These are phyloP conservation scores for Rhodofomes roseus DNA, from an alignment of 1,284 basidiomycete species.

Conservation along the genomic window DNA sequence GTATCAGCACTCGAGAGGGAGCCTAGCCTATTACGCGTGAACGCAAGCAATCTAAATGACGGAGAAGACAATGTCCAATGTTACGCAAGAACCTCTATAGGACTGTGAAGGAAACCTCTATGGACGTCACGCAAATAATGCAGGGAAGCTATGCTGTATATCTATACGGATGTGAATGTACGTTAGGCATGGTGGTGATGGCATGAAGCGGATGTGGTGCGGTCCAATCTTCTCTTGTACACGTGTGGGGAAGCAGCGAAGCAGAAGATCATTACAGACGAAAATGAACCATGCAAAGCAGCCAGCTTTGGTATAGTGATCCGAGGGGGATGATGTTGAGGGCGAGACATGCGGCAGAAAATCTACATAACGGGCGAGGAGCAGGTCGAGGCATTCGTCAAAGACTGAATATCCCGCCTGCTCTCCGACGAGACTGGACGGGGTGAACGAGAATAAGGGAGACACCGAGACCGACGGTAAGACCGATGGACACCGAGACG, in stretches of 20 bases:
- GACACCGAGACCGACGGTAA: constrained; percentile 72
- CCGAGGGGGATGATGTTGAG: neutral
- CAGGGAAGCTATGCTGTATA: neutral
- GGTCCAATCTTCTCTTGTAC: neutral
- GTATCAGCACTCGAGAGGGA: neutral
- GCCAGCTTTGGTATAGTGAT: neutral
- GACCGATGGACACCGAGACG: constrained; percentile 58
- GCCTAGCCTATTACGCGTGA: neutral
- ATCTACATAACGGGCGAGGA: neutral
- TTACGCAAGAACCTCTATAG: constrained; percentile 3
- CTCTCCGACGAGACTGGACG: constrained; percentile 51
- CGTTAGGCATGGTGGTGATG: neutral
- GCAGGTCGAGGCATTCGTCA: constrained; percentile 21
- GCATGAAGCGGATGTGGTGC: neutral
- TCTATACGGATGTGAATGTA: neutral
- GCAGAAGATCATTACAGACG: neutral
- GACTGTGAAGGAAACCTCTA: neutral
- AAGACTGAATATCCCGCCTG: constrained; percentile 57
- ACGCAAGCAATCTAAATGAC: neutral
- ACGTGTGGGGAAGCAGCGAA: neutral
- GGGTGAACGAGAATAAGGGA: constrained; percentile 57
- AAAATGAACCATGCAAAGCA: neutral
- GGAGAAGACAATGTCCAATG: neutral
- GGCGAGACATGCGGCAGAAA: neutral
- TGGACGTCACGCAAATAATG: neutral